A percentile compares a stretch with the other conserved stretches of the same genome.
These are phyloP conservation scores for Paxillus ammoniavirescens DNA, from an alignment of 768 basidiomycete genomes.

Conservation along the genomic window DNA sequence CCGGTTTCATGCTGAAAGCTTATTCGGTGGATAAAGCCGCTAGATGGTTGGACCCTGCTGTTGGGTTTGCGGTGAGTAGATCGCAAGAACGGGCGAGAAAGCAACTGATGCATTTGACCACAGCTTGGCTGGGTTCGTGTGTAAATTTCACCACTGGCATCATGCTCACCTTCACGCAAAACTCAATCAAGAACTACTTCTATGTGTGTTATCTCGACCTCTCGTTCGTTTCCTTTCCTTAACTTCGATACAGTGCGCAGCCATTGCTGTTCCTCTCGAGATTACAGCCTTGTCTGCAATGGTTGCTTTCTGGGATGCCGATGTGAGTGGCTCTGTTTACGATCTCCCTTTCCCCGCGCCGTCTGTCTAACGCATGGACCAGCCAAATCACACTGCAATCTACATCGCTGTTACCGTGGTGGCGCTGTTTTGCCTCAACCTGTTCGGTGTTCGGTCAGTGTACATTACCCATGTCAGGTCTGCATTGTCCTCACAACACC, in stretches of 20 bases:
- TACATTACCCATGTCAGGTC: conserved; percentile 30
- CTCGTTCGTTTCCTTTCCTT: not conserved
- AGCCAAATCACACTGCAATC: conserved; percentile 37
- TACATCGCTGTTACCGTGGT: conserved; percentile 42
- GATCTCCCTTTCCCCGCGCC: not conserved
- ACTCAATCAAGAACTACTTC: conserved; percentile 31
- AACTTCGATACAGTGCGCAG: conserved; percentile 8
- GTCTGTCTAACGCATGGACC: conserved; percentile 10
- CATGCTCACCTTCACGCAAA: conserved; percentile 4
- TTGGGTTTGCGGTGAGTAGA: conserved; percentile 28
- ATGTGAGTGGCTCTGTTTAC: conserved; percentile 10
- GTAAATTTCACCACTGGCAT: not conserved
- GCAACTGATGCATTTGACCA: not conserved
- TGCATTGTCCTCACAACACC: conserved; percentile 36
- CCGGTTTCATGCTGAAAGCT: not conserved
- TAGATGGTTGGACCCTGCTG: conserved; percentile 32
- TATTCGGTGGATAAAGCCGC: conserved; percentile 17
- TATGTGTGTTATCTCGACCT: conserved; percentile 17
- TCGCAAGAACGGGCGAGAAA: not conserved
- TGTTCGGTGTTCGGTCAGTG: conserved; percentile 47
- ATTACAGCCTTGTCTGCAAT: conserved; percentile 52
- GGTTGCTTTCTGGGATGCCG: conserved; percentile 48
- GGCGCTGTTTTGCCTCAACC: conserved; percentile 40
- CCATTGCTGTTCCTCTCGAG: conserved; percentile 48
- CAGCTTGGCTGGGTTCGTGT: conserved; percentile 25